Evolutionary conservation across 345 rosid genomes (phyloP).

Genomic region (Viola odorata): DNA sequence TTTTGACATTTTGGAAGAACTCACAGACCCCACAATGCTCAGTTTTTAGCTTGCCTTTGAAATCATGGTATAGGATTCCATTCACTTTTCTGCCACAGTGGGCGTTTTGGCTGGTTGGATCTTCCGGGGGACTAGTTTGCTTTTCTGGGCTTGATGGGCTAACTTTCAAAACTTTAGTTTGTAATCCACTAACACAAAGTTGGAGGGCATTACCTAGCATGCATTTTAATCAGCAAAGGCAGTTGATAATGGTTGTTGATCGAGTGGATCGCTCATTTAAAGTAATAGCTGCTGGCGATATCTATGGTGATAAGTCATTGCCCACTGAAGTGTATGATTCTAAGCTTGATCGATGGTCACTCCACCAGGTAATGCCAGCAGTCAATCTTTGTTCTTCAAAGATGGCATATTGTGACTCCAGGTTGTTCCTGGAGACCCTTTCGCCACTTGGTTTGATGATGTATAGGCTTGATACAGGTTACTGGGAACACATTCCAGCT

Average conservation of each 20-base stretch:
- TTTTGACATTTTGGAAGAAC: slow-evolving; percentile 88
- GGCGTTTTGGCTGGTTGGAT: slow-evolving; percentile 93
- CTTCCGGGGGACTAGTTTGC: slow-evolving; percentile 87
- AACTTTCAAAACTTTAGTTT: slow-evolving; percentile 71
- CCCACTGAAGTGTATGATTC: slow-evolving; percentile 96
- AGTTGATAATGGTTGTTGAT: slow-evolving; percentile 81
- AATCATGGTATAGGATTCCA: slow-evolving; percentile 88
- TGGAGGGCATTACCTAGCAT: slow-evolving; percentile 80
- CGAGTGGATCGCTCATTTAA: slow-evolving; percentile 67
- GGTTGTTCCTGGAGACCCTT: slow-evolving; percentile 84
- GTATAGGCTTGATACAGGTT: slow-evolving; percentile 71
- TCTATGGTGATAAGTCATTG: slow-evolving; percentile 74
- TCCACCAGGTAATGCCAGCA: slow-evolving; percentile 91
- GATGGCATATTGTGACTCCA: slow-evolving; percentile 91
- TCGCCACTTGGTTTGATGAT: slow-evolving; percentile 96
- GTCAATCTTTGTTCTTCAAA: slow-evolving; percentile 92
- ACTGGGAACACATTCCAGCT: slow-evolving; percentile 93
- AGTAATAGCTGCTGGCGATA: slow-evolving; percentile 86
- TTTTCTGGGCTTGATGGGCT: slow-evolving; percentile 88
- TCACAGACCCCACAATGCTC: slow-evolving; percentile 83
- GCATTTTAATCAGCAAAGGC: slow-evolving; percentile 86
- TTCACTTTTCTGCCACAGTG: slow-evolving; percentile 83
- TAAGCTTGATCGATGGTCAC: slow-evolving; percentile 59
- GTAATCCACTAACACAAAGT: slow-evolving; percentile 82
- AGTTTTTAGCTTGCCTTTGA: slow-evolving; percentile 83